Evolutionary conservation across 768 basidiomycete genomes (phyloP).

Genomic region (Ramaria rubella): DNA sequence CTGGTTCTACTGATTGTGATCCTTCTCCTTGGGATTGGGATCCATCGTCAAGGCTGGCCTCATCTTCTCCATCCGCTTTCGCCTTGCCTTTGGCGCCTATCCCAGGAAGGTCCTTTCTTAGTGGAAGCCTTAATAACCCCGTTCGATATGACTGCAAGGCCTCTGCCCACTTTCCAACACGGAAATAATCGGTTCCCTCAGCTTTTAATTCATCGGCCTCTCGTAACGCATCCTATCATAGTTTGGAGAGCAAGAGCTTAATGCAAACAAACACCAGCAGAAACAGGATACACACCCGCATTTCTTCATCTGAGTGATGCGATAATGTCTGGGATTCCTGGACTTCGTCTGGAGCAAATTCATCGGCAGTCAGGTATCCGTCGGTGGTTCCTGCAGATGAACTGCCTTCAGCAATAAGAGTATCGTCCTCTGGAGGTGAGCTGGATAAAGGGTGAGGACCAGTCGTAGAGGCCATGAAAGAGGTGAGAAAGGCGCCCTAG

Average conservation of each 20-base stretch:
- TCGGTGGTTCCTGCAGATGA: neutral
- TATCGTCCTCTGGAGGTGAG: neutral
- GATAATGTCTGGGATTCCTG: neutral
- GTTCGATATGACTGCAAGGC: slow-evolving; percentile 65
- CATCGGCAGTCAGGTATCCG: slow-evolving; percentile 2
- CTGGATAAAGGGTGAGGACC: neutral
- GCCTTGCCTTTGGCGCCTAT: slow-evolving; percentile 25
- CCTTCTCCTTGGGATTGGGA: slow-evolving; percentile 19
- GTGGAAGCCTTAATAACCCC: slow-evolving; percentile 61
- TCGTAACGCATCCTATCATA: slow-evolving; percentile 35
- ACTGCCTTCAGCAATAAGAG: neutral
- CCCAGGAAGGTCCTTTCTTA: slow-evolving; percentile 1
- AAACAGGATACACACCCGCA: neutral
- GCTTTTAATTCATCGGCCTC: slow-evolving; percentile 60
- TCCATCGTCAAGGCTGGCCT: slow-evolving; percentile 18
- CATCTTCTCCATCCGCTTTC: slow-evolving; percentile 17
- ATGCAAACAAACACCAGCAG: neutral
- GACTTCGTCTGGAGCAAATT: neutral
- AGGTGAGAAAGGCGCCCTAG: too few species aligned
- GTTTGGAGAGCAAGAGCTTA: neutral
- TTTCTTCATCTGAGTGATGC: neutral
- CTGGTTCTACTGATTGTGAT: slow-evolving; percentile 16
- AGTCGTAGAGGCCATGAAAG: too few species aligned
- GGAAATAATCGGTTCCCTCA: slow-evolving; percentile 73
- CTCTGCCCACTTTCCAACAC: slow-evolving; percentile 54